Evolutionary conservation across 148 eudicot genomes (phyloP).

Genomic region (Chenopodium album): DNA sequence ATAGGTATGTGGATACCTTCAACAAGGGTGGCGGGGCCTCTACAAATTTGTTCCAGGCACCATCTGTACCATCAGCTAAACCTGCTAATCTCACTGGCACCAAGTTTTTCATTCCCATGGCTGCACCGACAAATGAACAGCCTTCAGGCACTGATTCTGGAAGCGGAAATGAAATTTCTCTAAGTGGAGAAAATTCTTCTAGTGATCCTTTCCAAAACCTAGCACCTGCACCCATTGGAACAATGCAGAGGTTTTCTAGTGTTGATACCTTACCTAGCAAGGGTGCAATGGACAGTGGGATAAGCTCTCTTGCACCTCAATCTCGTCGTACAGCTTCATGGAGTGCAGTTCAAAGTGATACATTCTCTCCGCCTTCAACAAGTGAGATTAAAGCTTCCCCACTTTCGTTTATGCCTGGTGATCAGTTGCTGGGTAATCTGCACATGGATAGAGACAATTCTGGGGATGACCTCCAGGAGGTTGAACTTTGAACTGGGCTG

Average conservation of each 20-base stretch:
- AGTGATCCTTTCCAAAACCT: conserved; percentile 44
- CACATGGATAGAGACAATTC: conserved; percentile 45
- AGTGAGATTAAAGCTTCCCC: conserved; percentile 52
- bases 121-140: conserved; percentile 42
- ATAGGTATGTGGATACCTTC: conserved; percentile 94
- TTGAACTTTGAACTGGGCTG: conserved; percentile 53
- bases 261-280: conserved; percentile 57
- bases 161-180: conserved; percentile 29
- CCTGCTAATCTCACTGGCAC: conserved; percentile 49
- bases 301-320: conserved; percentile 35
- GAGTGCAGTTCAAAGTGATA: conserved; percentile 53
- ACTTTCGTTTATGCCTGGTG: conserved; percentile 37
- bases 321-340: conserved; percentile 85
- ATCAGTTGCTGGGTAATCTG: conserved; percentile 32
- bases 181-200: conserved; percentile 35
- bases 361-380: conserved; percentile 36
- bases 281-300: conserved; percentile 21
- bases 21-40: conserved; percentile 80
- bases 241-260: conserved; percentile 71
- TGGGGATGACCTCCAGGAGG: conserved; percentile 87
- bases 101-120: conserved; percentile 78
- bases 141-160: conserved; percentile 27
- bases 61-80: conserved; percentile 53
- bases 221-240: conserved; percentile 41
- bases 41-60: conserved; percentile 68